Percentiles rank a stretch among this genome's conserved stretches.
Conservation (phyloP, 495 filamentous ascomycete genomes). For the Aspergillus ostianus region DNA sequence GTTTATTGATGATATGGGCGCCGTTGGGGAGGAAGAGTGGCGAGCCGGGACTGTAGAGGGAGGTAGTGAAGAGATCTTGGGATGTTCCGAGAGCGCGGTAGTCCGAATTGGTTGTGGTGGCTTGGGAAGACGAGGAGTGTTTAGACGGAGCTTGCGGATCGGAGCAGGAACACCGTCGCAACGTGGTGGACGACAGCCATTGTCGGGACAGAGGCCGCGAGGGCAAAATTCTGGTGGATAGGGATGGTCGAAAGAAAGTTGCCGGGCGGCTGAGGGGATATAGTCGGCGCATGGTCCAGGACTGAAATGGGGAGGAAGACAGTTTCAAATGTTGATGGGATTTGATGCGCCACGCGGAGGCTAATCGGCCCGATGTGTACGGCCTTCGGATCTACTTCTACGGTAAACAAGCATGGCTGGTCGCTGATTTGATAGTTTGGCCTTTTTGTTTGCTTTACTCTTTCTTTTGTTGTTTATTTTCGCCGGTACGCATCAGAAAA, state of each 20-base stretch:
- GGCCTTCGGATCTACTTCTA: too few species aligned
- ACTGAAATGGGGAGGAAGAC: not conserved
- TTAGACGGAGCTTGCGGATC: slow-evolving; percentile 19
- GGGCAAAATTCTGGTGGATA: not conserved
- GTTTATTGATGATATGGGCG: slow-evolving; percentile 81
- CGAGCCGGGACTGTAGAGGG: slow-evolving; percentile 79
- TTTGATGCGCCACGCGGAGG: not conserved
- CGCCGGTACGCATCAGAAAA: too few species aligned
- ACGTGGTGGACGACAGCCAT: slow-evolving; percentile 35
- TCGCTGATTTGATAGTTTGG: too few species aligned
- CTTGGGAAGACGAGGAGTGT: slow-evolving; percentile 17
- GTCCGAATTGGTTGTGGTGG: slow-evolving; percentile 42
- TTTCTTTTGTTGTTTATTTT: too few species aligned
- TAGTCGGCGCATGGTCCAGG: slow-evolving; percentile 22
- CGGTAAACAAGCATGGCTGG: too few species aligned
- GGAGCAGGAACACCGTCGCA: slow-evolving; percentile 40
- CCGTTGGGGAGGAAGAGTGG: slow-evolving; percentile 87
- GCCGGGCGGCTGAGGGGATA: slow-evolving; percentile 12
- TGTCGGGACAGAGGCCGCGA: slow-evolving; percentile 18
- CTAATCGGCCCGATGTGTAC: not conserved
- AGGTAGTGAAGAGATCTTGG: slow-evolving; percentile 78
- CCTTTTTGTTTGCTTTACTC: too few species aligned
- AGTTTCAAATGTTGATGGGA: not conserved
- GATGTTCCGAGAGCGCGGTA: slow-evolving; percentile 69
- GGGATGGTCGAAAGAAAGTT: not conserved